Evolutionary conservation across 192 early-diverging fungal genomes (phyloP).

Genomic region (Umbelopsis vinacea): DNA sequence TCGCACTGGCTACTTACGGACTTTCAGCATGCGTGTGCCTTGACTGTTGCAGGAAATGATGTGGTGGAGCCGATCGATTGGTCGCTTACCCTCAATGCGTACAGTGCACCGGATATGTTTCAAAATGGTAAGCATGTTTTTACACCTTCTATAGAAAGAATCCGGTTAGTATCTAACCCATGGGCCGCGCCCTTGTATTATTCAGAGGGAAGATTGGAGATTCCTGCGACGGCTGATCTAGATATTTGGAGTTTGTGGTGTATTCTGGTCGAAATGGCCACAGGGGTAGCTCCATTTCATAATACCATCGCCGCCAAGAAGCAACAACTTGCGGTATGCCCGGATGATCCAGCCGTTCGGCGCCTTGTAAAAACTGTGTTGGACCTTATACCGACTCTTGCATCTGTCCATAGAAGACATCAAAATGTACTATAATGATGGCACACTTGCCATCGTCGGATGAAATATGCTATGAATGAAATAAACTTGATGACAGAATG

Average conservation of each 20-base stretch:
- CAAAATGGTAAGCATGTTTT: background rate
- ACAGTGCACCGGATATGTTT: conserved; percentile 11
- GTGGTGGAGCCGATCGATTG: conserved; percentile 5
- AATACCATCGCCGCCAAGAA: background rate
- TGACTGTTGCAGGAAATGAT: background rate
- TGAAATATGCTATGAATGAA: background rate
- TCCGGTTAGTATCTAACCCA: background rate
- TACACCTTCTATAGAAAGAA: background rate
- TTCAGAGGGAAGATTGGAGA: conserved; percentile 11
- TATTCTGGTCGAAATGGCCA: conserved; percentile 11
- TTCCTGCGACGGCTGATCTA: conserved; percentile 5
- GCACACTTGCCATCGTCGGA: background rate
- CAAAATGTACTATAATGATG: conserved; percentile 5
- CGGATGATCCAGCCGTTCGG: conserved; percentile 3
- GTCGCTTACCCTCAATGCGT: background rate
- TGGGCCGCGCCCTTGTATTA: background rate
- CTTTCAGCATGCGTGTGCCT: conserved; percentile 4
- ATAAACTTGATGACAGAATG: too few species aligned
- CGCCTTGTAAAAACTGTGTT: conserved; percentile 1
- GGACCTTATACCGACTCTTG: conserved; percentile 15
- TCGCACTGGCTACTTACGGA: background rate
- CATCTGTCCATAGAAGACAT: conserved; percentile 17
- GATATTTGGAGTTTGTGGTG: conserved; percentile 21
- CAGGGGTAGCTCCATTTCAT: conserved; percentile 6
- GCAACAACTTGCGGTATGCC: background rate